A percentile compares a stretch with the other conserved stretches of the same genome.
Evolutionary conservation across 2,329 filamentous ascomycete genomes (phyloP).

Genomic region (Coniochaeta prunicola): DNA sequence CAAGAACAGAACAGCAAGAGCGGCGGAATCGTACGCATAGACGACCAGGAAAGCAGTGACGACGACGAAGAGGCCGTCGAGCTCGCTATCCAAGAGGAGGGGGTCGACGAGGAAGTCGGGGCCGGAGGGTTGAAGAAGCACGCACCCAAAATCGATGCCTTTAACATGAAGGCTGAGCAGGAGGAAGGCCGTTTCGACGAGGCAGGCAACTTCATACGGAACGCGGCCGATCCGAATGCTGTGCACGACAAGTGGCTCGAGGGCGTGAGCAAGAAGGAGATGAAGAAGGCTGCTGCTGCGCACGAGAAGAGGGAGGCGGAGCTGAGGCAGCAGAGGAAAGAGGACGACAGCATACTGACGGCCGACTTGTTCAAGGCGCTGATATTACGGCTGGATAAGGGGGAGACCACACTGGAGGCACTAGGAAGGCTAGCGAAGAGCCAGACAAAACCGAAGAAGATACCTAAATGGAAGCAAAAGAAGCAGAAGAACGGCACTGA

Average conservation of each 20-base stretch:
- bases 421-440: slow-evolving; percentile 71
- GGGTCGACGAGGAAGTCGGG: slow-evolving; percentile 81
- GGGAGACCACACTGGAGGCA: slow-evolving; percentile 84
- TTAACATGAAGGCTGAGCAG: slow-evolving; percentile 86
- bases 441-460: slow-evolving; percentile 49
- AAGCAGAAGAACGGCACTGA: slow-evolving; percentile 50
- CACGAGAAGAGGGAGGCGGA: slow-evolving; percentile 80
- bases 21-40: slow-evolving; percentile 62
- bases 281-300: slow-evolving; percentile 78
- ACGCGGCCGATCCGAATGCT: slow-evolving; percentile 81
- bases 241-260: slow-evolving; percentile 90
- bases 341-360: slow-evolving; percentile 84
- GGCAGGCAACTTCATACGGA: slow-evolving; percentile 82
- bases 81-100: slow-evolving; percentile 67
- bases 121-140: slow-evolving; percentile 86
- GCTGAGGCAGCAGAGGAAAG: slow-evolving; percentile 59
- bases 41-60: slow-evolving; percentile 44
- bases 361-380: slow-evolving; percentile 67
- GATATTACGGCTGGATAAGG: slow-evolving; percentile 65
- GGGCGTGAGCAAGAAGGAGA: slow-evolving; percentile 88
- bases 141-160: slow-evolving; percentile 89
- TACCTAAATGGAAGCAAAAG: slow-evolving; percentile 64
- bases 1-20: slow-evolving; percentile 68
- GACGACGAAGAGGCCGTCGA: slow-evolving; percentile 66
- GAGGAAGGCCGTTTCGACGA: slow-evolving; percentile 93